Base-by-base conservation (phyloP, 768 basidiomycete species). In the Tricholomella constricta region DNA sequence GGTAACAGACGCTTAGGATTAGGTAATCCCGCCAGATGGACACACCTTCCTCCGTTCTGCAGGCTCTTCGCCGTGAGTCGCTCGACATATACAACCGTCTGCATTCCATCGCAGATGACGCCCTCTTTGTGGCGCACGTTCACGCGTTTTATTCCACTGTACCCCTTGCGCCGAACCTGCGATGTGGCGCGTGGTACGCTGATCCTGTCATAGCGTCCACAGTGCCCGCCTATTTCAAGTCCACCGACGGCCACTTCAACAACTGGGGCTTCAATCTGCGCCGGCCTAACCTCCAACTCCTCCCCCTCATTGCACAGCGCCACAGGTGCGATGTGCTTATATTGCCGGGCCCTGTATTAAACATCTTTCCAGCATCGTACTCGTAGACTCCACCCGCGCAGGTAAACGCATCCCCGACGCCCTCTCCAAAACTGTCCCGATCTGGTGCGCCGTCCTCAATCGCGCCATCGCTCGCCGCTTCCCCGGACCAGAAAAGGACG, bases 331-430 rank as follows among this genome's bases (percentile, higher is more conserved):
- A n/a, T n/a, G n/a, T n/a, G n/a, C n/a, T n/a, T n/a, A n/a, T n/a
- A n/a, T n/a, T n/a, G n/a, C n/a, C n/a, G n/a, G n/a, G n/a, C n/a
- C n/a, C n/a, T n/a, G n/a, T n/a, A n/a, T n/a, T n/a, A n/a, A n/a
- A 41, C 27, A 23, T 38, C 43, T 36, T 14, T n/a, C 1, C 45
- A 95, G 94, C 0, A 68, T 95, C 29, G 73, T 97, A 34, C 71
- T 98, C 1, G 92, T 97, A 8, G 96, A 98, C 64, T 97, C 95
- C 0, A 97, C 96, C 0, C 77, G 96, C 20, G 78, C 91, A 20
- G 96, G 96, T 8, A 98, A 98, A 72, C 84, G 93, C 12, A 86
- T 96, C 43, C 96, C 96, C 1, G 96, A 98, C 58, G 93, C 95
- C 0, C 77, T 98, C 2, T 90, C 90, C 2, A 98, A 96, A 65